These are phyloP conservation scores for Aspergillus floridensis DNA, from an alignment of 2,329 filamentous ascomycete species.

Conservation along the genomic window DNA sequence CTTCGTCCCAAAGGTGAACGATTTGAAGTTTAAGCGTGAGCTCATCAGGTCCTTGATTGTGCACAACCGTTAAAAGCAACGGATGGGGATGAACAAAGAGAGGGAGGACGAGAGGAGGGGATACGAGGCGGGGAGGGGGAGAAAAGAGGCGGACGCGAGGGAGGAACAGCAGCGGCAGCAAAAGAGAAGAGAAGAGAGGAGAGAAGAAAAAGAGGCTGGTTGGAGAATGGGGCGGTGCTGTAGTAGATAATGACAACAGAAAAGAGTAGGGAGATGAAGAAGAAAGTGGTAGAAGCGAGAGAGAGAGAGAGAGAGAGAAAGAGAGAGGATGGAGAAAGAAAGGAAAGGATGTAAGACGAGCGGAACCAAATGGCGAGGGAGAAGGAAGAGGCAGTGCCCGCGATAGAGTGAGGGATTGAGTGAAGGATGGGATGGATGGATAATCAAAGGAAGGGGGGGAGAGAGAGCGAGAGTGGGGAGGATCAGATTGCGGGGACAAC, in stretches of 20 bases:
- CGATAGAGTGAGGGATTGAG: background rate
- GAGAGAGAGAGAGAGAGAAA: conserved; percentile 4
- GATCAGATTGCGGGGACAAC: background rate
- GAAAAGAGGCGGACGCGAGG: background rate
- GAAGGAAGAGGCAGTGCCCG: conserved; percentile 16
- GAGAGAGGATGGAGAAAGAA: background rate
- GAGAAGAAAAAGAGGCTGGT: conserved; percentile 9
- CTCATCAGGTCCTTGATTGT: conserved; percentile 49
- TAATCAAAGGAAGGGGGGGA: background rate
- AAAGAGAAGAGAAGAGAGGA: background rate
- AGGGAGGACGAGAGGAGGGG: conserved; percentile 12
- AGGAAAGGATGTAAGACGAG: conserved; percentile 16
- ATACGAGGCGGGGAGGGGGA: conserved; percentile 1
- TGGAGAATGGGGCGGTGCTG: conserved; percentile 10
- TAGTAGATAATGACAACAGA: conserved; percentile 5
- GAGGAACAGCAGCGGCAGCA: conserved; percentile 10
- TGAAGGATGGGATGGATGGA: background rate
- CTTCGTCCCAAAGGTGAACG: conserved; percentile 49
- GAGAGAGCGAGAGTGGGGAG: conserved; percentile 10
- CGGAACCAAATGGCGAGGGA: conserved; percentile 1
- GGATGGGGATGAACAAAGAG: conserved; percentile 12
- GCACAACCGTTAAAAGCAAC: conserved; percentile 24
- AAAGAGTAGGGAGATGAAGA: background rate
- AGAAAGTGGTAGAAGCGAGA: conserved; percentile 8
- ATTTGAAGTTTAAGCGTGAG: conserved; percentile 53